Conservation (phyloP, 2,329 filamentous ascomycete genomes). For the Neurospora sp. region DNA sequence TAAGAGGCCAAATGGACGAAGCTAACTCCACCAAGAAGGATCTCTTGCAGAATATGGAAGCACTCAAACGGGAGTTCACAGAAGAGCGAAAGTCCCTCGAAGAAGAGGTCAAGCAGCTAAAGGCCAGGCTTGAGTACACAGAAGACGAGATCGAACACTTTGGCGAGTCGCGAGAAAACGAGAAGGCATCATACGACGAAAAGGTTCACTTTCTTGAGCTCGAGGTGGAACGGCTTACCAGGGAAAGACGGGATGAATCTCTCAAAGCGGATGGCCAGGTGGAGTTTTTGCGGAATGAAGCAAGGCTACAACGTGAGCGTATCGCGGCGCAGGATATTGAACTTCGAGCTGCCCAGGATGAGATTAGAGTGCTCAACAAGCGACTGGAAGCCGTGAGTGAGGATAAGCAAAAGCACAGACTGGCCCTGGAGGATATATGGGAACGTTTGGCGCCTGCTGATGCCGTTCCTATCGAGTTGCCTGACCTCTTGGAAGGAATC, state of each 20-base stretch:
- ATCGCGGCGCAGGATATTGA: conserved; percentile 49
- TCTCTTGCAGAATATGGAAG: conserved; percentile 88
- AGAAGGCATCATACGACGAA: conserved; percentile 60
- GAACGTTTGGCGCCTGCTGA: conserved; percentile 45
- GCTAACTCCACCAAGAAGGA: conserved; percentile 88
- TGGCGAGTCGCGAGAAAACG: conserved; percentile 72
- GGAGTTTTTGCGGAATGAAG: conserved; percentile 52
- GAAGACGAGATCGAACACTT: conserved; percentile 88
- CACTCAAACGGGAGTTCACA: conserved; percentile 78
- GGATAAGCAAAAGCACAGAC: conserved; percentile 21
- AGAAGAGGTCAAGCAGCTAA: conserved; percentile 66
- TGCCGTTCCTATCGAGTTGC: conserved; percentile 42
- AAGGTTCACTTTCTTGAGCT: conserved; percentile 57
- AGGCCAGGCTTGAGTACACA: conserved; percentile 70
- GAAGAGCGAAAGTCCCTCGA: conserved; percentile 77
- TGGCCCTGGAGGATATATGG: conserved; percentile 47
- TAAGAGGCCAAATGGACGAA: conserved; percentile 66
- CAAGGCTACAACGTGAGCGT: conserved; percentile 47
- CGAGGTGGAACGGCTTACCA: conserved; percentile 56
- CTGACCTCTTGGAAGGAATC: conserved; percentile 50
- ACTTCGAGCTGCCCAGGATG: conserved; percentile 44
- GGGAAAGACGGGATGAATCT: conserved; percentile 45
- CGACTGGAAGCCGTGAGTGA: conserved; percentile 42
- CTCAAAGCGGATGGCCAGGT: conserved; percentile 52
- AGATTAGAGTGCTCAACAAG: conserved; percentile 39